Evolutionary conservation across 108 stramenopile genomes (phyloP), one percentile per base, ranked within the genome.

Genomic region (Discostella stelligeroides): DNA sequence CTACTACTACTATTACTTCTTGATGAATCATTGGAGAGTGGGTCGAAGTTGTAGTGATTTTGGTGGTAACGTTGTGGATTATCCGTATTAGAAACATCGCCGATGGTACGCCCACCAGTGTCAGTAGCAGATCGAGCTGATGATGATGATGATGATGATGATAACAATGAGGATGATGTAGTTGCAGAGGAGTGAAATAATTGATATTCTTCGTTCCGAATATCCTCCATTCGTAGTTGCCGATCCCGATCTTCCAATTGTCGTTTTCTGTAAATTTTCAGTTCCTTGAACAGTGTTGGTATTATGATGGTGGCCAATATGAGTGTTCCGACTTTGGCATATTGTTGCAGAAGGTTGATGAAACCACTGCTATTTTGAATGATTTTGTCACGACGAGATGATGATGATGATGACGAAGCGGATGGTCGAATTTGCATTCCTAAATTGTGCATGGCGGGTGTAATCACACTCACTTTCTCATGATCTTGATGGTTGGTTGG

Each of bases 361-460:
- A 24, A 21, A 37, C 15, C 41, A 0, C 30, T 50, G 21, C 58
- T n/a, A 27, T 50, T 25, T 4, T 39, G 21, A 20, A 37, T 50
- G 4, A 29, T 47, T 42, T 8, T 23, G 12, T 11, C 28, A 45
- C 45, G 5, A 34, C 34, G 34, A 34, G 6, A 34, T 63, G 23
- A 4, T 4, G 29, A 34, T 29, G 38, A 13, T 69, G 20, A 10
- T n/a, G n/a, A n/a, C n/a, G n/a, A n/a, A n/a, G n/a, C 38, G 27
- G 60, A 46, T 38, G 79, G 66, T 46, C 57, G 60, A 18, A 80
- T 29, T 9, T 58, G 54, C 62, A 73, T 69, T 39, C 79, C 79
- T 46, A 69, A 70, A 59, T 45, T 72, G 40, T 46, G 55, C 79
- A 80, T 80, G 20, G 72, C 79, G 18, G 79, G 79, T 39, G 79